Evolutionary conservation across 306 rosid genomes (phyloP), one percentile per base, ranked within the genome.

Genomic region (Lathyrus sativus): DNA sequence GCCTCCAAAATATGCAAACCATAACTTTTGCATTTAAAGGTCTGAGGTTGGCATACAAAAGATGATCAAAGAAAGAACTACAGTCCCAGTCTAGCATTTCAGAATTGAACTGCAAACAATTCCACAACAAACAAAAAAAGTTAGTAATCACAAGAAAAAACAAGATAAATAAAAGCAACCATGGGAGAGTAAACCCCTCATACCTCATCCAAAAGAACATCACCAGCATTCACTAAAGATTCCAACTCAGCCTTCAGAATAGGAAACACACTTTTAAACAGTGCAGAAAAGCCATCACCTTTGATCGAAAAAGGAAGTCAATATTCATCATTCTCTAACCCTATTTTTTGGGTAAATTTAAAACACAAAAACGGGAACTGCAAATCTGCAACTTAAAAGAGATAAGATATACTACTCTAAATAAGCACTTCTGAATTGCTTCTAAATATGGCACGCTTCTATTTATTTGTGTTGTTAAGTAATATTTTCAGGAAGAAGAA

Each of bases 1-100:
- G 74, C 81, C 85, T 88, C 98, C 98, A 90, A 80, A 92, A 86
- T 63, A 85, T 51, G 79, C 92, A 87, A 62, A 86, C 77, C 62
- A 86, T 70, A 73, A 87, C 70, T 69, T 72, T 80, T 29, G 86
- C 78, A 54, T 86, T 85, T 55, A 90, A 49, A 55, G 83, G 68
- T 67, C 63, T 76, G 49, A 80, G 72, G 56, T 82, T 77, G 72
- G 81, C 62, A 60, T 68, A 73, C 60, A 59, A 65, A 42, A 90
- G 84, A 62, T 76, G 82, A 50, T 82, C 73, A 39, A 86, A 63
- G 78, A 87, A 89, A 42, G 72, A 62, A 78, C 76, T 72, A 80
- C 91, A 88, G 62, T 93, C 95, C 96, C 91, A 83, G 62, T 74
- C 78, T 50, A 82, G 80, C 75, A 81, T 65, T 50, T 90, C 85